A percentile compares a stretch with the other conserved stretches of the same genome.
Conservation (phyloP, 352 stramenopile genomes). For the Phytophthora cactorum region DNA sequence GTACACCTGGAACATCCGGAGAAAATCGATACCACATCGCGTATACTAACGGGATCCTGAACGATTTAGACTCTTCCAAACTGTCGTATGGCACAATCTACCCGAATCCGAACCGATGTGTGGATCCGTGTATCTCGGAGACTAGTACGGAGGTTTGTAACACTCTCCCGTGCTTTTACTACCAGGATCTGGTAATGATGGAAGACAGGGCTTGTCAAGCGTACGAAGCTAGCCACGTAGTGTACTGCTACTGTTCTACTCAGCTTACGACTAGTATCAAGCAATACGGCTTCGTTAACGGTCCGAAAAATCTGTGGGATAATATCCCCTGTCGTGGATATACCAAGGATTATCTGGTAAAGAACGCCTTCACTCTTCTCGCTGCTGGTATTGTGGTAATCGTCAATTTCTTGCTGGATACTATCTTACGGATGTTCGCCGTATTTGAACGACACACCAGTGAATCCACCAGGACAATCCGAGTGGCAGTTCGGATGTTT, state of each 20-base stretch:
- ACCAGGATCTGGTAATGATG: conserved; percentile 28
- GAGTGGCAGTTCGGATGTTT: conserved; percentile 58
- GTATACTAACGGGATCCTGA: conserved; percentile 39
- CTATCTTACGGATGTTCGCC: conserved; percentile 48
- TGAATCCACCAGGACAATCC: conserved; percentile 51
- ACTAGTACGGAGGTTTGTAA: conserved; percentile 33
- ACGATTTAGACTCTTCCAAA: conserved; percentile 21
- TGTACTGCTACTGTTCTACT: conserved; percentile 57
- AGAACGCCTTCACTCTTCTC: conserved; percentile 52
- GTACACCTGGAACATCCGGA: conserved; percentile 16
- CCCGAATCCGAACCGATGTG: conserved; percentile 35
- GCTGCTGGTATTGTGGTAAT: conserved; percentile 49
- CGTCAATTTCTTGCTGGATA: conserved; percentile 58
- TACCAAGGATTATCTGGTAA: conserved; percentile 50
- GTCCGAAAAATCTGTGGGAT: conserved; percentile 41
- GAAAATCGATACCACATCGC: conserved; percentile 41
- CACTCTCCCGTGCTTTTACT: conserved; percentile 57
- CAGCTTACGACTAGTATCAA: conserved; percentile 36
- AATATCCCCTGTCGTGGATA: conserved; percentile 48
- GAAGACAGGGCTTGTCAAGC: conserved; percentile 33
- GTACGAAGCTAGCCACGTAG: conserved; percentile 44
- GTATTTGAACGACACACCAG: conserved; percentile 59
- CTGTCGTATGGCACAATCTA: conserved; percentile 19
- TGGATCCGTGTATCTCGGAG: conserved; percentile 47
- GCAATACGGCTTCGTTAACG: conserved; percentile 40